Evolutionary conservation across 129 eudicot species (phyloP), one percentile per base, ranked within the genome.

Genomic region (Smallanthus sonchifolius): DNA sequence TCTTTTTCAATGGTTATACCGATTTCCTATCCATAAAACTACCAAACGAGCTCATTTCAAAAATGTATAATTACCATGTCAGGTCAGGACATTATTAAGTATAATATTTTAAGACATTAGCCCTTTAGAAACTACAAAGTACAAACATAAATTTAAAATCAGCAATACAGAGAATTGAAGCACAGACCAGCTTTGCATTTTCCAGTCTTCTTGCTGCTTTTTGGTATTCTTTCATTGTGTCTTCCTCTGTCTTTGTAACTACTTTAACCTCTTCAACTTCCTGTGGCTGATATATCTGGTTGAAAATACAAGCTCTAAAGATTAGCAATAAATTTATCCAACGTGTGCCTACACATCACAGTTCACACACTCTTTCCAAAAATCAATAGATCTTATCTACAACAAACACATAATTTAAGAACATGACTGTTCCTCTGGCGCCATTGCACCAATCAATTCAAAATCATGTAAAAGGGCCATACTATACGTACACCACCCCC

Each of bases 201-300:
- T 84, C 90, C 35, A 88, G 84, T 60, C 96, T 87, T 57, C 80
- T 88, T 67, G 91, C 96, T 63, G 97, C 97, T 4, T 79, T 83
- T 78, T 67, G 84, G 59, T 91, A 87, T 80, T 91, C 96, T 81
- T 85, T 86, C 84, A 85, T 76, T 47, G 42, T 73, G 70, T 82
- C 92, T 80, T 88, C 90, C 75, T 83, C 96, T 0, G 83, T 83
- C 86, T 86, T 89, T 61, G 81, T 77, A 69, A 81, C 86, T 48
- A 82, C 88, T 78, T 88, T 88, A 40, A 88, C 96, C 83, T 85
- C 90, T 84, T 86, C 94, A 65, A 52, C 88, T 75, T 91, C 97
- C 83, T 81, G 73, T 15, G 91, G 91, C 70, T 95, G 83, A 76
- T 88, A 88, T 10, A 95, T 83, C 99, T 91, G 85, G 42, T 42